These are phyloP conservation scores for Fusarium sp. DNA, from an alignment of 2,329 filamentous ascomycete species.

Conservation along the genomic window DNA sequence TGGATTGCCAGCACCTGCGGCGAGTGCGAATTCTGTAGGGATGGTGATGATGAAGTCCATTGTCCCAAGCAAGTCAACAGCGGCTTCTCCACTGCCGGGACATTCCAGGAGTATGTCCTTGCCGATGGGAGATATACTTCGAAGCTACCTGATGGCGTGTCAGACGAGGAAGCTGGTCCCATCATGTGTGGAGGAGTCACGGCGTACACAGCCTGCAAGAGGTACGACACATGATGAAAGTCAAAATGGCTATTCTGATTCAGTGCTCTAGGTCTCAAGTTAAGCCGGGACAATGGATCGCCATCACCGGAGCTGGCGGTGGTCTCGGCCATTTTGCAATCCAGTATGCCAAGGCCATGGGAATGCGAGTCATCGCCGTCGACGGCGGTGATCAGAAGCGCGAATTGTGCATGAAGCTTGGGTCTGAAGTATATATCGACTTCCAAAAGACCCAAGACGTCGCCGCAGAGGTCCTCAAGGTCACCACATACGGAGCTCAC, in stretches of 20 bases:
- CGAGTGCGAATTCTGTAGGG: constrained; percentile 81
- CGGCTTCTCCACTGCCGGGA: constrained; percentile 88
- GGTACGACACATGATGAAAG: constrained; percentile 49
- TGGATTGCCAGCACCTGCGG: constrained; percentile 90
- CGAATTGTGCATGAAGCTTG: constrained; percentile 74
- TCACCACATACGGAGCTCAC: constrained; percentile 81
- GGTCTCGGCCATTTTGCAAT: constrained; percentile 79
- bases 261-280: constrained; percentile 62
- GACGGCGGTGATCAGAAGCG: constrained; percentile 84
- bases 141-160: constrained; percentile 76
- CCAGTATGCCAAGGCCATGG: constrained; percentile 91
- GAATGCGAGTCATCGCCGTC: constrained; percentile 79
- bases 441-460: constrained; percentile 79
- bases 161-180: constrained; percentile 79
- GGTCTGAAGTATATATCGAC: constrained; percentile 79
- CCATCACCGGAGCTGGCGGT: constrained; percentile 86
- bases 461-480: constrained; percentile 78
- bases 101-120: constrained; percentile 89
- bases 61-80: constrained; percentile 79
- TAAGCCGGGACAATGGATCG: constrained; percentile 77
- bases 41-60: constrained; percentile 77
- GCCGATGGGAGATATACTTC: constrained; percentile 85
- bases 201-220: constrained; percentile 85
- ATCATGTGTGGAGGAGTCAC: constrained; percentile 85
- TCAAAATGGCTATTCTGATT: background rate